Percentiles rank a stretch among this genome's conserved stretches.
These are phyloP conservation scores for Auricularia heimuer DNA, from an alignment of 768 basidiomycete genomes.

Conservation along the genomic window DNA sequence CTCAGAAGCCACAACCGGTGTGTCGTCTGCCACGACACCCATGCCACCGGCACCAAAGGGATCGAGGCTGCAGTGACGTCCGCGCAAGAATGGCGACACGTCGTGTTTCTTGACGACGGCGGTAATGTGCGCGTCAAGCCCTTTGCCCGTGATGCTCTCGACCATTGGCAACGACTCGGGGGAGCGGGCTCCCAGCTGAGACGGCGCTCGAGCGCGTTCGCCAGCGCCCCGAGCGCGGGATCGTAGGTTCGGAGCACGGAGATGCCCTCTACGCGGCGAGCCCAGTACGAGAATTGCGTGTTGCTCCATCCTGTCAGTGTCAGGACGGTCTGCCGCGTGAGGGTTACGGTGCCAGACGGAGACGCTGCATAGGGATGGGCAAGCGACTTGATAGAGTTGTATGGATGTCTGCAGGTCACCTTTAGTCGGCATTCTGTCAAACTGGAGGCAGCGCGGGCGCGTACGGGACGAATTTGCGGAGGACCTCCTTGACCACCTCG, in stretches of 20 bases:
- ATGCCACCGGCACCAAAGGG: slow-evolving; percentile 33
- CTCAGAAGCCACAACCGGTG: neutral
- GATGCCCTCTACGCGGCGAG: slow-evolving; percentile 39
- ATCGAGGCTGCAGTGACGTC: slow-evolving; percentile 41
- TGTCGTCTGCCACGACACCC: neutral
- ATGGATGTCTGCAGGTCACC: slow-evolving; percentile 31
- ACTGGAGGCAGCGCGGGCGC: slow-evolving; percentile 15
- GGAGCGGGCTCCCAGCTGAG: slow-evolving; percentile 20
- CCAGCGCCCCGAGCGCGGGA: slow-evolving; percentile 30
- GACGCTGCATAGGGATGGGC: slow-evolving; percentile 29
- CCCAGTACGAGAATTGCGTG: slow-evolving; percentile 46
- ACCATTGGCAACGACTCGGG: slow-evolving; percentile 18
- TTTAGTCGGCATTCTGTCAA: slow-evolving; percentile 1
- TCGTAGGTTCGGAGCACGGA: slow-evolving; percentile 36
- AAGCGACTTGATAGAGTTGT: slow-evolving; percentile 41
- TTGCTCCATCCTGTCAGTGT: slow-evolving; percentile 44
- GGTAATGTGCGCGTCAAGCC: slow-evolving; percentile 39
- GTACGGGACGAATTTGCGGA: slow-evolving; percentile 40
- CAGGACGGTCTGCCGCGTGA: slow-evolving; percentile 39
- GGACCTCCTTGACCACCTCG: slow-evolving; percentile 40
- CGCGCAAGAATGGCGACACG: slow-evolving; percentile 38
- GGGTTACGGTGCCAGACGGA: slow-evolving; percentile 34
- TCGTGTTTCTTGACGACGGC: slow-evolving; percentile 40
- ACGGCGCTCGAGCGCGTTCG: slow-evolving; percentile 31
- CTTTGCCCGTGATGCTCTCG: slow-evolving; percentile 37